Conservation (phyloP, 179 eudicot genomes). For the Heliamphora pulchella region DNA sequence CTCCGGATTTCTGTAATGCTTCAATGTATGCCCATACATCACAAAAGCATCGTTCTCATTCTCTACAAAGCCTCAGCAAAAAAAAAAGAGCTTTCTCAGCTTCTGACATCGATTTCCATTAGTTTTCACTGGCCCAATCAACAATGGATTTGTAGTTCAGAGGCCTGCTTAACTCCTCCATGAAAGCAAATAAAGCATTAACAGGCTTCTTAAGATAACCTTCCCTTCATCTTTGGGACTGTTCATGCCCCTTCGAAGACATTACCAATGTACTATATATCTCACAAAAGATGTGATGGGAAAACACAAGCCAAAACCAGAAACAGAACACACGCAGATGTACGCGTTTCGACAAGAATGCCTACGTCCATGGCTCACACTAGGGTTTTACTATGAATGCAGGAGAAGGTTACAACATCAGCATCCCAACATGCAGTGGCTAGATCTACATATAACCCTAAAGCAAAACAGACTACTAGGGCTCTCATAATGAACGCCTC, state of each 20-base stretch:
- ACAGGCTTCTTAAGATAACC: neutral
- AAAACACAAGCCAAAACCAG: no score
- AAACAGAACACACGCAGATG: no score
- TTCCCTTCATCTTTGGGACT: neutral
- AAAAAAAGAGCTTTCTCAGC: neutral
- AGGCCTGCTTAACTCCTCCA: neutral
- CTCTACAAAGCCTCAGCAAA: neutral
- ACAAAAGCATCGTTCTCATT: neutral
- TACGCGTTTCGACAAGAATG: no score
- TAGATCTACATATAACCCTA: no score
- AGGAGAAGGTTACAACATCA: no score
- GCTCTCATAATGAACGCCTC: no score
- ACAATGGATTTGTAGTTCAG: neutral
- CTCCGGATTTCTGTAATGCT: neutral
- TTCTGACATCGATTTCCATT: neutral
- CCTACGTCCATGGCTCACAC: no score
- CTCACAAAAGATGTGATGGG: no score
- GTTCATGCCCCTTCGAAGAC: neutral
- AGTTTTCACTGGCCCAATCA: neutral
- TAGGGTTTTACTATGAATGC: no score
- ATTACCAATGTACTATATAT: neutral
- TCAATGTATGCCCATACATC: neutral
- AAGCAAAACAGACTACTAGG: no score
- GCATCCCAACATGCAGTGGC: no score
- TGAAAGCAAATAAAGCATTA: conserved; percentile 2